Evolutionary conservation across 257 asterid genomes (phyloP).

Genomic region (Solanum etuberosum): DNA sequence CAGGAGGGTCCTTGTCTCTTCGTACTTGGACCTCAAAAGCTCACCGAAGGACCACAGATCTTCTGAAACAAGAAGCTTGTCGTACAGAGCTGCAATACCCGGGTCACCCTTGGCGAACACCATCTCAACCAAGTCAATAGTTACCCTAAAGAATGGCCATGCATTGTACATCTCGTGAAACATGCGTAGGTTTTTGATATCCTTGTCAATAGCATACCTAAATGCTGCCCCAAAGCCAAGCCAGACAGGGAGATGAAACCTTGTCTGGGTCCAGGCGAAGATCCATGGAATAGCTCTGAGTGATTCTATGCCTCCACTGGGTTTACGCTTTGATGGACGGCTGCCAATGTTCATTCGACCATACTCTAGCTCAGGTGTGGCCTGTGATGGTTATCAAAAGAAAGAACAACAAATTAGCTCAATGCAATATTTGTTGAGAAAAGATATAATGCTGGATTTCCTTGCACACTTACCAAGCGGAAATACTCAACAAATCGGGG

Average conservation of each 20-base stretch:
- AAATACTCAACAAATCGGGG: constrained; percentile 56
- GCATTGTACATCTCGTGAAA: constrained; percentile 38
- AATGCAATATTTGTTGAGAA: neutral
- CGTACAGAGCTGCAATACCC: constrained; percentile 34
- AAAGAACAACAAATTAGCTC: neutral
- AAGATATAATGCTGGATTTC: neutral
- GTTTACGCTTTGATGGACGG: constrained; percentile 47
- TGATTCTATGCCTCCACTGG: constrained; percentile 47
- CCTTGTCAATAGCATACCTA: constrained; percentile 31
- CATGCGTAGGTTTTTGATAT: constrained; percentile 28
- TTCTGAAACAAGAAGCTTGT: constrained; percentile 40
- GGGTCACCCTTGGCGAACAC: constrained; percentile 55
- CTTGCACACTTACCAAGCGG: constrained; percentile 26
- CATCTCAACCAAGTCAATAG: constrained; percentile 45
- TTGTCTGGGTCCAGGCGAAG: constrained; percentile 52
- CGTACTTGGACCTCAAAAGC: constrained; percentile 28
- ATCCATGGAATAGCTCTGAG: constrained; percentile 59
- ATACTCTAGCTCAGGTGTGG: constrained; percentile 47
- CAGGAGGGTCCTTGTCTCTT: constrained; percentile 28
- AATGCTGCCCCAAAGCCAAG: constrained; percentile 51
- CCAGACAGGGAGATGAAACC: constrained; percentile 57
- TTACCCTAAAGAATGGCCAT: constrained; percentile 52
- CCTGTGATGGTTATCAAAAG: constrained; percentile 8
- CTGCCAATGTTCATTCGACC: constrained; percentile 54
- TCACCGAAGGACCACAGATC: constrained; percentile 33